phyloP scores from a whole-genome alignment of 495 filamentous ascomycete species.

The Penicillium samsonianum region DNA sequence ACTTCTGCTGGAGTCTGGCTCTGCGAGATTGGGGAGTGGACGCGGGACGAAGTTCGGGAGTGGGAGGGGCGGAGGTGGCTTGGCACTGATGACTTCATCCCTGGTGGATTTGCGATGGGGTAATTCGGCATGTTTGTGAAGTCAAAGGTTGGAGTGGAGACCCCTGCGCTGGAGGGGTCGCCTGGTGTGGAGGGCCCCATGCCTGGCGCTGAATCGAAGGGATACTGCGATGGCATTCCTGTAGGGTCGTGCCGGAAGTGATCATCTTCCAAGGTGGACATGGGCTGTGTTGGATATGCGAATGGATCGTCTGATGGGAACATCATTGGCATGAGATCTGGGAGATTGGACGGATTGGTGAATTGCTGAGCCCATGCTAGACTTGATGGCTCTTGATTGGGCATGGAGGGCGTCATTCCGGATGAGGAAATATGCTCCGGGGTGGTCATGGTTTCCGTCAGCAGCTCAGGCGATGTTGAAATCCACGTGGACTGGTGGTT shows the following conservation, averaged over 20 bases:
- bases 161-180: slow-evolving; percentile 20
- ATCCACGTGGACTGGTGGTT: slow-evolving; percentile 33
- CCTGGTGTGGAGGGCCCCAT: slow-evolving; percentile 25
- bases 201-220: slow-evolving; percentile 20
- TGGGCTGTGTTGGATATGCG: slow-evolving; percentile 82
- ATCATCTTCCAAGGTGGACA: slow-evolving; percentile 62
- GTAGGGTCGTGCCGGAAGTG: slow-evolving; percentile 43
- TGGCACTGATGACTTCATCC: slow-evolving; percentile 33
- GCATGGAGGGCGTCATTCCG: slow-evolving; percentile 20
- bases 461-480: slow-evolving; percentile 33
- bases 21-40: slow-evolving; percentile 41
- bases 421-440: slow-evolving; percentile 27
- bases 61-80: slow-evolving; percentile 29
- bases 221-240: slow-evolving; percentile 19
- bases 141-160: slow-evolving; percentile 33
- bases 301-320: slow-evolving; percentile 90
- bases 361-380: slow-evolving; percentile 36
- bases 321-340: slow-evolving; percentile 86
- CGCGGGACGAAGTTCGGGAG: slow-evolving; percentile 30
- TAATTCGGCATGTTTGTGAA: slow-evolving; percentile 35
- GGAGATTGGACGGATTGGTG: slow-evolving; percentile 46
- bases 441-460: slow-evolving; percentile 37
- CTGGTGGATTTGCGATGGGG: slow-evolving; percentile 21
- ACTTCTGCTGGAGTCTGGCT: slow-evolving; percentile 36
- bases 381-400: slow-evolving; percentile 28